A percentile compares a stretch with the other conserved stretches of the same genome.
phyloP scores from a whole-genome alignment of 2,329 filamentous ascomycete species.

The Alternaria consortialis region DNA sequence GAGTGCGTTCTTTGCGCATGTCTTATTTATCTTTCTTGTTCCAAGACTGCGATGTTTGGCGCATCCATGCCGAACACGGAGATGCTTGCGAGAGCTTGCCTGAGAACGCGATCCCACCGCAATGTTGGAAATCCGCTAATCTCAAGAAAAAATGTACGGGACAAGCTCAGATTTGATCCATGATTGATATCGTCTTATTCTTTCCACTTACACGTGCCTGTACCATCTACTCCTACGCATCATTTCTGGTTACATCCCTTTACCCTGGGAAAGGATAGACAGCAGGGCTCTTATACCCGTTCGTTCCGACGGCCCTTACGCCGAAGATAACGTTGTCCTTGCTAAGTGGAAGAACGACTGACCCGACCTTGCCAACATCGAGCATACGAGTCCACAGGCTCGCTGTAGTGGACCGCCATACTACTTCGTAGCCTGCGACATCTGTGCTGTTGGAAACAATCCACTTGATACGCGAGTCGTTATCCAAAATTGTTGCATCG shows the following conservation, averaged over 20 bases:
- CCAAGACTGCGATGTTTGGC: neutral
- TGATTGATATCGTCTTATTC: neutral
- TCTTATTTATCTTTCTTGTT: neutral
- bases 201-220: neutral
- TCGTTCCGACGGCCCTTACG: conserved; percentile 60
- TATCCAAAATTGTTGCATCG: conserved; percentile 58
- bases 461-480: conserved; percentile 63
- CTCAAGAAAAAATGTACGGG: neutral
- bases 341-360: conserved; percentile 59
- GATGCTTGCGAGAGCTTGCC: neutral
- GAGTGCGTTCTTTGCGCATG: neutral
- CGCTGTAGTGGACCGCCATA: conserved; percentile 63
- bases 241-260: neutral
- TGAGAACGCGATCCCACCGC: neutral
- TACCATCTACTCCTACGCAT: neutral
- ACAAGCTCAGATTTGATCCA: neutral
- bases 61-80: neutral
- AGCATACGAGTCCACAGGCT: conserved; percentile 61
- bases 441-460: conserved; percentile 50
- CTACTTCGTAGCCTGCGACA: conserved; percentile 63
- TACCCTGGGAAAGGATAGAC: conserved; percentile 54
- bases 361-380: conserved; percentile 59
- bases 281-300: conserved; percentile 62
- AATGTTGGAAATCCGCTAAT: neutral
- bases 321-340: conserved; percentile 69